phyloP scores from a whole-genome alignment of 352 stramenopile genomes.

The Phytopythium kandeliae region DNA sequence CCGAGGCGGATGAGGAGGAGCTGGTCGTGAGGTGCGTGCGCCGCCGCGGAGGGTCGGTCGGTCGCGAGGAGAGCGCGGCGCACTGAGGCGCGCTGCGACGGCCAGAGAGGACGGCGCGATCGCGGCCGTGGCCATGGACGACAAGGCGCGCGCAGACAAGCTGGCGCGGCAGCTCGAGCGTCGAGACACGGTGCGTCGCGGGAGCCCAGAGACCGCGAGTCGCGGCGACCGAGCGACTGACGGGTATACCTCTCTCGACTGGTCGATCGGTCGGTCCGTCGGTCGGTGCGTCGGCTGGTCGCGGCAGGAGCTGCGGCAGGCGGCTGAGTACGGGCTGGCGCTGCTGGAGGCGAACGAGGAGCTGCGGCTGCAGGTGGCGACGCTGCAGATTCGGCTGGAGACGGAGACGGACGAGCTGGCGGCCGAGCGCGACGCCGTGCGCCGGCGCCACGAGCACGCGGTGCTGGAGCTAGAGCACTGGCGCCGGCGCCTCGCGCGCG shows the following conservation, averaged over 20 bases:
- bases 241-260: too few species aligned
- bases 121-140: conserved; percentile 32
- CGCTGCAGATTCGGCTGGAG: conserved; percentile 71
- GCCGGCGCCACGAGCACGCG: conserved; percentile 54
- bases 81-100: background rate
- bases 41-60: too few species aligned
- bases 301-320: conserved; percentile 64
- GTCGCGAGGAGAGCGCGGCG: background rate
- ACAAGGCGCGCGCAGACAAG: conserved; percentile 40
- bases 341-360: conserved; percentile 78
- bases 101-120: conserved; percentile 62
- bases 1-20: conserved; percentile 40
- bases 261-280: too few species aligned
- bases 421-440: conserved; percentile 52
- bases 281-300: conserved; percentile 7
- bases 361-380: conserved; percentile 57
- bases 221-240: too few species aligned
- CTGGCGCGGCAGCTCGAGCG: conserved; percentile 37
- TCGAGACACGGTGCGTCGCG: conserved; percentile 33
- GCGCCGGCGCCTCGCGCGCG: conserved; percentile 51
- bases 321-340: conserved; percentile 70
- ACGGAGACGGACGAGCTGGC: conserved; percentile 51
- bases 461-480: conserved; percentile 63
- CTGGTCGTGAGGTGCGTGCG: conserved; percentile 50
- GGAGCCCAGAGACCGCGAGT: too few species aligned